phyloP scores from a whole-genome alignment of 352 stramenopile species.

The Albugo candida region DNA sequence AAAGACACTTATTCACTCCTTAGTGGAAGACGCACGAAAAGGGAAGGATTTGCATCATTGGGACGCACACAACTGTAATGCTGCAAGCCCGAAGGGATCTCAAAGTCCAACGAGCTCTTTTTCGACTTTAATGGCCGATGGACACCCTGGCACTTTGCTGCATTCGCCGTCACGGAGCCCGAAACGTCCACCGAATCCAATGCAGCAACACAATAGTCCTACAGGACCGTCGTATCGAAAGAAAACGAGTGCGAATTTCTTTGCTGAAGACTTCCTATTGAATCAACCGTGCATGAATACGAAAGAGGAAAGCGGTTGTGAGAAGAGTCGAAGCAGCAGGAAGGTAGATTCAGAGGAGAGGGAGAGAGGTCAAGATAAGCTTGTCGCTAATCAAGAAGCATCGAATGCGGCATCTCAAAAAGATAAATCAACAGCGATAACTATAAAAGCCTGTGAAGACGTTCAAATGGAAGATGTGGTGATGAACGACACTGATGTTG shows the following conservation, averaged over 20 bases:
- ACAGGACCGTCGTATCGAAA: conserved; percentile 14
- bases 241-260: conserved; percentile 60
- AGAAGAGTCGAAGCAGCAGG: too few species aligned
- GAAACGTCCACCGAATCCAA: conserved; percentile 65
- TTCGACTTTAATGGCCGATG: not conserved
- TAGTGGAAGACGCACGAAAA: conserved; percentile 58
- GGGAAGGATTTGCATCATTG: conserved; percentile 40
- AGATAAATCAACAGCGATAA: too few species aligned
- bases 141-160: not conserved
- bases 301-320: too few species aligned
- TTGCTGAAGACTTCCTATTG: conserved; percentile 35
- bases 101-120: not conserved
- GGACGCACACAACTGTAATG: conserved; percentile 5
- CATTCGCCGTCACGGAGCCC: conserved; percentile 38
- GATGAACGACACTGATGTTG: conserved; percentile 12
- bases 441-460: not conserved
- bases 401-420: too few species aligned
- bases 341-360: too few species aligned
- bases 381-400: too few species aligned
- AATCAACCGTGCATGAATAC: too few species aligned
- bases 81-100: not conserved
- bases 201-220: conserved; percentile 23
- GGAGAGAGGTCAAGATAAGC: too few species aligned
- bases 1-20: conserved; percentile 66
- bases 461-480: conserved; percentile 13